Conservation (phyloP, 225 moss, liverwort and hornwort genomes). For the Bryum argenteum region DNA sequence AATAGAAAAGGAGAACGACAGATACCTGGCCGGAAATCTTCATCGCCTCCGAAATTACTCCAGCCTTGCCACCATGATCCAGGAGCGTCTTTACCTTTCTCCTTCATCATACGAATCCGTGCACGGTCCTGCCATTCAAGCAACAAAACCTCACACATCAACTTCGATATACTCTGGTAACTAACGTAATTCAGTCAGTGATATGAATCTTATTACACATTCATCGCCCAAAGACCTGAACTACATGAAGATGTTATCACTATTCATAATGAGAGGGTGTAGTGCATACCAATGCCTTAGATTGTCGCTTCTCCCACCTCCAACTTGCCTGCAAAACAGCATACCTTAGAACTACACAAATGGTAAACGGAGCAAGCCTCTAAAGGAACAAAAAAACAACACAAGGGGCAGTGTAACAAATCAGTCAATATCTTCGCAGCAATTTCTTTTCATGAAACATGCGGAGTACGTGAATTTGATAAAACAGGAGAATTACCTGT, state of each 20-base stretch:
- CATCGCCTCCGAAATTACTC: conserved; percentile 61
- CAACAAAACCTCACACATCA: neutral
- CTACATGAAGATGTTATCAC: neutral
- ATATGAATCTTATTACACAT: neutral
- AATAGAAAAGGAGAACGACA: neutral
- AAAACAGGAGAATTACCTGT: conserved; percentile 46
- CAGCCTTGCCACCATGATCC: conserved; percentile 89
- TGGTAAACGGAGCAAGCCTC: too few species aligned
- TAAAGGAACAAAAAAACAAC: too few species aligned
- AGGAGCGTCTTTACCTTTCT: conserved; percentile 54
- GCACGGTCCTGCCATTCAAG: conserved; percentile 61
- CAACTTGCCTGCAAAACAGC: conserved; percentile 71
- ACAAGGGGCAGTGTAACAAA: too few species aligned
- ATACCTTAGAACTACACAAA: neutral
- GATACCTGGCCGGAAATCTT: conserved; percentile 76
- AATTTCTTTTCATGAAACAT: too few species aligned
- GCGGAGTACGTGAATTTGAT: too few species aligned
- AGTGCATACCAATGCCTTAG: conserved; percentile 69
- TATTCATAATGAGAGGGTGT: neutral
- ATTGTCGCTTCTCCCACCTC: conserved; percentile 99
- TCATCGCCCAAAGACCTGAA: neutral
- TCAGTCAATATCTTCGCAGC: too few species aligned
- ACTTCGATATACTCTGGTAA: too few species aligned
- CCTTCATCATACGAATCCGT: conserved; percentile 89
- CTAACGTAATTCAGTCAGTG: too few species aligned